Conservation (phyloP, 2,329 filamentous ascomycete species). For the Pseudogymnoascus sp. region DNA sequence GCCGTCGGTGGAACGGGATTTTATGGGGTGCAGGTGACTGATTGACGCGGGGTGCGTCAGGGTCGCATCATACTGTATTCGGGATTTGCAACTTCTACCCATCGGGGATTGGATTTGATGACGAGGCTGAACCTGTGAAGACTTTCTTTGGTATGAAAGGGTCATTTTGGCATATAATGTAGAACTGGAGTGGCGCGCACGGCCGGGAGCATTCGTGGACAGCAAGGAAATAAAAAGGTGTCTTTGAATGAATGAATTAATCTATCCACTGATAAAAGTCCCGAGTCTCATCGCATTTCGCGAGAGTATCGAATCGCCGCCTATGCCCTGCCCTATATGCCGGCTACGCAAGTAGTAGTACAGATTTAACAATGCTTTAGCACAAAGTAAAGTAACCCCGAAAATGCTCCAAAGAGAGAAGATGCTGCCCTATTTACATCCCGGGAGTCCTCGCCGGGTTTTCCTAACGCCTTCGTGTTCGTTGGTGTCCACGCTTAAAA, state of each 20-base stretch:
- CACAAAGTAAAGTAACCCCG: neutral
- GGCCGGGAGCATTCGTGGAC: neutral
- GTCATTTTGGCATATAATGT: neutral
- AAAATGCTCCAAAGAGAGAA: conserved; percentile 7
- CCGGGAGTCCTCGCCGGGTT: neutral
- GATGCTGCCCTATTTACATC: conserved; percentile 3
- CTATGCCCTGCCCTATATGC: neutral
- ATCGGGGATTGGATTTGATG: neutral
- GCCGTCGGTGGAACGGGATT: neutral
- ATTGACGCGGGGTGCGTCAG: neutral
- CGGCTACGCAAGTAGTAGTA: neutral
- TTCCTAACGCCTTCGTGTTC: neutral
- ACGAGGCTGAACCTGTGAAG: neutral
- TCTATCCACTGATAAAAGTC: conserved; percentile 1
- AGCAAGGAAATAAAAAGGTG: neutral
- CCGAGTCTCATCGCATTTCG: neutral
- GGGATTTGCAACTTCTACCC: neutral
- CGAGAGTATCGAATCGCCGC: neutral
- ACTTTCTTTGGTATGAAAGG: neutral
- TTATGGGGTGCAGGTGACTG: neutral
- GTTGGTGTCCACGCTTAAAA: neutral
- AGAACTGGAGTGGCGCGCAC: neutral
- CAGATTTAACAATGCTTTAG: neutral
- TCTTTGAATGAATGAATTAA: neutral
- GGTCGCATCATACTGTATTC: neutral